Evolutionary conservation across 345 rosid species (phyloP), one percentile per base, ranked within the genome.

Genomic region (Ceriops decandra): DNA sequence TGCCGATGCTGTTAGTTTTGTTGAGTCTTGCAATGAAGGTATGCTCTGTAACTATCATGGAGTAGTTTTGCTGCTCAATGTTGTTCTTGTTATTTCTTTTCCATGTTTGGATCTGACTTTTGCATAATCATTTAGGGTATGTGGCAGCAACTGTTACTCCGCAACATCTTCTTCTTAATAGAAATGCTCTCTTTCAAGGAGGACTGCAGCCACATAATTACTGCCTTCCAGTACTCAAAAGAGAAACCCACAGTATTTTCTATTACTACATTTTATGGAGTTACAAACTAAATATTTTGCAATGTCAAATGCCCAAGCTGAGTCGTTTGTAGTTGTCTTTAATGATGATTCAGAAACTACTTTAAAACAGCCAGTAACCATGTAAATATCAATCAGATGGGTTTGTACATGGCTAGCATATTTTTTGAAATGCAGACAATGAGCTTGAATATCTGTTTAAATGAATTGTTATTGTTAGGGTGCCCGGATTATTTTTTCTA

Each of bases 121-220:
- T 59, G 24, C 68, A 20, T 35, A 47, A 30, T 60, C 24, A 56
- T 76, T 8, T 65, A 95, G 99, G 95, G 26, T 73, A 5, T 74
- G 83, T 91, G 35, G 95, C 93, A 22, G 99, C 96, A 63, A 95
- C 97, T 60, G 96, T 95, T 70, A 90, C 96, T 22, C 99, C 97
- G 24, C 99, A 91, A 60, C 99, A 95, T 81, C 93, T 91, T 73
- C 85, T 95, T 75, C 95, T 91, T 60, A 95, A 89, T 64, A 84
- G 99, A 68, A 91, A 91, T 64, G 91, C 96, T 57, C 78, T 95
- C 36, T 95, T 95, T 83, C 89, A 90, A 82, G 96, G 99, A 69
- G 99, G 97, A 80, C 64, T 91, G 74, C 97, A 84, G 70, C 97
- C 99, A 0, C 97, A 91, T 80, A 90, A 76, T 70, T 95, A 91